Base-by-base conservation (phyloP, 2,329 filamentous ascomycete genomes). In the Pseudogymnoascus sp. region DNA sequence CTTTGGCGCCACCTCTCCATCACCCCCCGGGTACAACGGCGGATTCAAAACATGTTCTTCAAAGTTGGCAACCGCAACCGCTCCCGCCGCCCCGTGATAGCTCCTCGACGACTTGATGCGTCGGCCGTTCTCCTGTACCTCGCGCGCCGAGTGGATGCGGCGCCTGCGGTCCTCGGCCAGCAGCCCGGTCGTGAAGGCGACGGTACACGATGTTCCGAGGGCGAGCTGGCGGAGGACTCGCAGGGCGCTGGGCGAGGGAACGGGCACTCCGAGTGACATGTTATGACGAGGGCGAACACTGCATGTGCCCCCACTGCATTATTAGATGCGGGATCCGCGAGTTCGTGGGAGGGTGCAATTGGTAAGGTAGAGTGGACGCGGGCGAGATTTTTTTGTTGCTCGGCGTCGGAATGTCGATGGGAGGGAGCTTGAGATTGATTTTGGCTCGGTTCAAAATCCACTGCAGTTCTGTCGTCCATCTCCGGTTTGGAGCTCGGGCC, bases 131-230 rank as follows among this genome's bases (percentile, higher is more conserved):
- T 80, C 75, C 36, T 81, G 74, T 14, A 80, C 78, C 18, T 78
- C 73, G 47, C 75, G 75, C 35, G 80, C 76, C 47, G 80, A 74
- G 60, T 78, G 78, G 63, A 83, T 78, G 25, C 80, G 78, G 62
- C 80, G 79, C 62, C 81, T 77, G 57, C 80, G 80, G 70, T 84
- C 82, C 70, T 84, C 81, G 62, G 82, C 75, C 61, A 84, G 73
- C 25, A 82, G 69, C 6, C 69, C 71, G 47, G 68, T 63, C 14
- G 67, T 67, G 62, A 72, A 64, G 58, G 78, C 76, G 61, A 84
- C 75, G 41, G 81, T 83, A 68, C 80, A 84, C 7, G 81, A 82
- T 2, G 81, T 83, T 58, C 81, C 82, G 14, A 84, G 71, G 61
- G 82, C 76, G 62, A 83, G 75, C 64, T 80, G 78, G 63, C 80